Base-by-base conservation (phyloP, 1,284 basidiomycete species). In the Gymnopus androsaceus region DNA sequence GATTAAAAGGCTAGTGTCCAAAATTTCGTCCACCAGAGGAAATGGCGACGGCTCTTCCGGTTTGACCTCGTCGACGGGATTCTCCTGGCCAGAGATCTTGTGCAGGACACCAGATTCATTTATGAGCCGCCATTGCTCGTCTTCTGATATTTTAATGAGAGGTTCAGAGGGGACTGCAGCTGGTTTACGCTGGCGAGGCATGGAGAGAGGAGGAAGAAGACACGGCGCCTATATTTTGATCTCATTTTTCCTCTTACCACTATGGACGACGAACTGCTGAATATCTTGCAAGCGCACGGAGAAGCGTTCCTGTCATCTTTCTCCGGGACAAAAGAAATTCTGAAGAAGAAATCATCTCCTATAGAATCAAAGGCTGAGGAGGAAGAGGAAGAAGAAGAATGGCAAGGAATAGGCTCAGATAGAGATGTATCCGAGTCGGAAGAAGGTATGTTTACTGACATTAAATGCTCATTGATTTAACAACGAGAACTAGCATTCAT, bases 121-220 rank as follows among this genome's bases (percentile, higher is more conserved):
- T 63, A 92, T 81, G 44, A 92, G 71, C 11, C 88, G 81, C 86
- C 84, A 85, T 76, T 92, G 83, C 65, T 92, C 90, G 2, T 85
- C 82, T 66, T 88, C 83, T 3, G 88, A 68, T 33, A 92, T 83
- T 48, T 86, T 78, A 53, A 77, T 63, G 30, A 72, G 54, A 45
- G 67, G 68, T 58, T 68, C 65, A 23, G 51, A 64, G 42, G 56
- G 55, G 63, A 58, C 55, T 57, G 55, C 46, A 33, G 36, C n/a
- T 45, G 48, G 41, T 59, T 75, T 77, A 50, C 74, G 73, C 49
- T 70, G 75, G 57, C 65, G 78, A 17, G 28, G 6, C 17, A 14
- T 37, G 12, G 48, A 15, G 27, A 15, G 27, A 51, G 40, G 44
- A 4, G 9, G 31, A 23, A 40, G 23, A 37, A 15, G 25, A 3